These are phyloP conservation scores for Meredithiella fracta DNA, from an alignment of 2,329 filamentous ascomycete genomes.

Conservation along the genomic window DNA sequence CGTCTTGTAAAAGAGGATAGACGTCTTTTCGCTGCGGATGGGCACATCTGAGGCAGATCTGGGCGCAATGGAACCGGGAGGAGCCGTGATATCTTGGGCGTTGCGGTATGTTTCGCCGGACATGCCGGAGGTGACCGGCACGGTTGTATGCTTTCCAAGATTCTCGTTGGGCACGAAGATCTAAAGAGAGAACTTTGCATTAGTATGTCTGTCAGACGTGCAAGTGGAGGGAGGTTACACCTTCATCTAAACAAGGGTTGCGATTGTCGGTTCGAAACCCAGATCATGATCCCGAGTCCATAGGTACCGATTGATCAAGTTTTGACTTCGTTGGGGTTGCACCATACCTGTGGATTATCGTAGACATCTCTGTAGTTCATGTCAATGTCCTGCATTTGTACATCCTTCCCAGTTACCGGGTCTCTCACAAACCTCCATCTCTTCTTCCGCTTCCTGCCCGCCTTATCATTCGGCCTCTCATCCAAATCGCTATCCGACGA, in stretches of 20 bases:
- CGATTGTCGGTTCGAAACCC: neutral
- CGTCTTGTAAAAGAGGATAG: constrained; percentile 88
- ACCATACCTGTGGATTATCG: constrained; percentile 49
- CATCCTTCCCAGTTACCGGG: constrained; percentile 71
- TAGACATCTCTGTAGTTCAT: constrained; percentile 51
- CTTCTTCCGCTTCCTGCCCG: constrained; percentile 24
- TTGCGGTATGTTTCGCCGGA: constrained; percentile 64
- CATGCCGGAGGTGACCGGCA: constrained; percentile 55
- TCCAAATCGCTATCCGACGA: constrained; percentile 15
- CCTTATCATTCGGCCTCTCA: constrained; percentile 18
- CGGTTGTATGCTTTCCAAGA: constrained; percentile 54
- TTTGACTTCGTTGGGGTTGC: neutral
- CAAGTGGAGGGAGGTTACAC: neutral
- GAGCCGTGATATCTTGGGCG: constrained; percentile 77
- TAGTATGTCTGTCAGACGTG: neutral
- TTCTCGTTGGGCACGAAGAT: constrained; percentile 83
- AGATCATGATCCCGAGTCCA: neutral
- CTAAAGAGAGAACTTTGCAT: constrained; percentile 23
- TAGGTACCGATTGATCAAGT: neutral
- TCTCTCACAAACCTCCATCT: constrained; percentile 67
- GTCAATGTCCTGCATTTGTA: constrained; percentile 71
- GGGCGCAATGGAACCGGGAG: constrained; percentile 68
- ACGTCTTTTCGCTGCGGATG: constrained; percentile 91
- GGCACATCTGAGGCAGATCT: constrained; percentile 85
- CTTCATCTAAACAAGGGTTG: neutral